Evolutionary conservation across 2,329 filamentous ascomycete species (phyloP).

Genomic region (Lomentospora prolificans): DNA sequence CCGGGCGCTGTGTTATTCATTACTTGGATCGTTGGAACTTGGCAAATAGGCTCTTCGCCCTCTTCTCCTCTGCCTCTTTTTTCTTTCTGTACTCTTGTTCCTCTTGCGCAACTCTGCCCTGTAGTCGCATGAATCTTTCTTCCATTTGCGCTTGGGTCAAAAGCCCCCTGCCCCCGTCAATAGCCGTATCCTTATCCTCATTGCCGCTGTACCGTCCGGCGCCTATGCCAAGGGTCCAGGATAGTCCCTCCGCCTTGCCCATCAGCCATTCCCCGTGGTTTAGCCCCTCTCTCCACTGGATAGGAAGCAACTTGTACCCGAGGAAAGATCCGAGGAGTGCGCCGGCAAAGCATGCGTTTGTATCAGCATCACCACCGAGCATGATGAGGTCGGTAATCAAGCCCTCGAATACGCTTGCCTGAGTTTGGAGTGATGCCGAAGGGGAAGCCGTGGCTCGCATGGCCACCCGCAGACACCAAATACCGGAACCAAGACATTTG

Average conservation of each 20-base stretch:
- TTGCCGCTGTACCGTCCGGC: conserved; percentile 22
- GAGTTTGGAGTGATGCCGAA: conserved; percentile 11
- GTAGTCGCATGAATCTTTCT: conserved; percentile 22
- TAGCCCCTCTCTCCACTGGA: conserved; percentile 39
- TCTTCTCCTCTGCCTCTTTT: conserved; percentile 15
- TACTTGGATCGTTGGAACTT: neutral
- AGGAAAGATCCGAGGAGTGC: conserved; percentile 37
- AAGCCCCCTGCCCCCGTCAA: conserved; percentile 30
- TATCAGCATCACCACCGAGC: conserved; percentile 44
- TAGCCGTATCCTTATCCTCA: conserved; percentile 28
- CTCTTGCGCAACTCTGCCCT: conserved; percentile 21
- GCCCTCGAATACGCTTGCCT: conserved; percentile 29
- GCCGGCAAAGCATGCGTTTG: conserved; percentile 42
- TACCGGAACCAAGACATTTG: conserved; percentile 39
- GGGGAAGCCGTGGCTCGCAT: conserved; percentile 23
- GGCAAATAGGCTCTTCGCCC: neutral
- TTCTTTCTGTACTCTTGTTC: conserved; percentile 18
- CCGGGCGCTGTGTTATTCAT: neutral
- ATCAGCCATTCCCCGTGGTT: conserved; percentile 33
- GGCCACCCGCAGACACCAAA: conserved; percentile 32
- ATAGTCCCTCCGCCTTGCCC: conserved; percentile 30
- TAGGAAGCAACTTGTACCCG: conserved; percentile 34
- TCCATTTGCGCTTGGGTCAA: conserved; percentile 27
- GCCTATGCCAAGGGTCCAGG: conserved; percentile 25
- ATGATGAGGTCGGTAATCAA: conserved; percentile 38